phyloP scores from a whole-genome alignment of 164 flowering plant genomes.

The Litsea cubeba region DNA sequence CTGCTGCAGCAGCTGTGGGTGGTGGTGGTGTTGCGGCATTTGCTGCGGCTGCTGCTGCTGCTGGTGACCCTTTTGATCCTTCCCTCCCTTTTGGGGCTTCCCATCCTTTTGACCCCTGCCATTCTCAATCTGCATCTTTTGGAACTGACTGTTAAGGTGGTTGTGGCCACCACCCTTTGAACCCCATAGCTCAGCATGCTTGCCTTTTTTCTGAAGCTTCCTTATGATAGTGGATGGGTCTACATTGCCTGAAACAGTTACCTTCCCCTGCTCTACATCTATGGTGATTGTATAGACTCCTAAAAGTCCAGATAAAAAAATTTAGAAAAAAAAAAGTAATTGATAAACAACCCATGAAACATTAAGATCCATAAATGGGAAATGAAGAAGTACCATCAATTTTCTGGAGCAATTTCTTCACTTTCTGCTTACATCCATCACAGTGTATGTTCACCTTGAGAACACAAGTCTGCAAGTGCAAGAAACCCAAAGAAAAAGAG shows the following conservation, averaged over 20 bases:
- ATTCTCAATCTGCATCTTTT: conserved; percentile 59
- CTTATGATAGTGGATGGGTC: conserved; percentile 63
- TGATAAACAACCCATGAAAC: not conserved
- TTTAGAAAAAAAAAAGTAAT: not conserved
- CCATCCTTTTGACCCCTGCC: conserved; percentile 41
- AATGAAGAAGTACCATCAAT: conserved; percentile 55
- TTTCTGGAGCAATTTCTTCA: conserved; percentile 74
- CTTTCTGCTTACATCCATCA: conserved; percentile 81
- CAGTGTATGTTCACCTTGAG: conserved; percentile 88
- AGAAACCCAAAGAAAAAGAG: conserved; percentile 5
- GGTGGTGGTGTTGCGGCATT: conserved; percentile 14
- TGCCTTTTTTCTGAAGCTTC: conserved; percentile 70
- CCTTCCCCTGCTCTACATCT: conserved; percentile 83
- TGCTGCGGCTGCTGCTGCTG: conserved; percentile 10
- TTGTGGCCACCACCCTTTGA: conserved; percentile 39
- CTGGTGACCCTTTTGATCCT: conserved; percentile 39
- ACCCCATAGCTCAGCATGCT: conserved; percentile 85
- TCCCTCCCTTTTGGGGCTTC: conserved; percentile 26
- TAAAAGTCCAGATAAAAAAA: conserved; percentile 16
- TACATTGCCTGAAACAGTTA: conserved; percentile 80
- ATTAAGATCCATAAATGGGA: not conserved
- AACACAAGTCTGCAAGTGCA: conserved; percentile 62
- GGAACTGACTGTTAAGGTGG: conserved; percentile 56
- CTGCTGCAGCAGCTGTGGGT: conserved; percentile 22
- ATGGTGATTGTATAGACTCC: conserved; percentile 69